Conservation (phyloP, 1,139 yeast genomes). For the Suhomyces bribrorum region DNA sequence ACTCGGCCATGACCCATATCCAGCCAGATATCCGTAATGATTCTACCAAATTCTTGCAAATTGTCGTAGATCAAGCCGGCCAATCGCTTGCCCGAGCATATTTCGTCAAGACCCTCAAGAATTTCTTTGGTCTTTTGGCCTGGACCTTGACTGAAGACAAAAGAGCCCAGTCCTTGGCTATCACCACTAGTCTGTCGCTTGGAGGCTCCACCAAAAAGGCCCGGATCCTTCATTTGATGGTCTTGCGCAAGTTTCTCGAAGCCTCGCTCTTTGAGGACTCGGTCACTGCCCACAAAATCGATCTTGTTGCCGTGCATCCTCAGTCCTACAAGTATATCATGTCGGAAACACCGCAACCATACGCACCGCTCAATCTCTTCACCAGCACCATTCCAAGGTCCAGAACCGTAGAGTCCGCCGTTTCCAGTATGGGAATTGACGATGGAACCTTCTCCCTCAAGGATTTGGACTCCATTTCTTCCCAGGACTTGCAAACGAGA, state of each 20-base stretch:
- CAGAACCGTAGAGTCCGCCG: conserved; percentile 7
- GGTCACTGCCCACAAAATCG: conserved; percentile 7
- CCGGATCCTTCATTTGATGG: conserved; percentile 44
- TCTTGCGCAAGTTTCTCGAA: conserved; percentile 43
- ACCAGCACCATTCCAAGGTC: conserved; percentile 33
- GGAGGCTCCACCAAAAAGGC: conserved; percentile 43
- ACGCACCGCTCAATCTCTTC: conserved; percentile 57
- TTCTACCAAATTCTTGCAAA: conserved; percentile 61
- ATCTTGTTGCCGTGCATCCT: conserved; percentile 36
- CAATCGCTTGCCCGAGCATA: conserved; percentile 55
- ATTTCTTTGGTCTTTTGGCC: conserved; percentile 58
- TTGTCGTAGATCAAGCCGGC: conserved; percentile 50
- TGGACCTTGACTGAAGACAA: conserved; percentile 56
- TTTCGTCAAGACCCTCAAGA: conserved; percentile 60
- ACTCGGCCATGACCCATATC: conserved; percentile 94
- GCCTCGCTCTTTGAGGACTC: conserved; percentile 35
- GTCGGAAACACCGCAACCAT: conserved; percentile 62
- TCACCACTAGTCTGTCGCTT: conserved; percentile 45
- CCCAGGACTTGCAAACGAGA: conserved; percentile 67
- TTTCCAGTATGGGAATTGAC: conserved; percentile 14
- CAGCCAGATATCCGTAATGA: conserved; percentile 70
- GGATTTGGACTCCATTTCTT: conserved; percentile 37
- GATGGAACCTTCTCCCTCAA: conserved; percentile 31
- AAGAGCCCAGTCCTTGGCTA: conserved; percentile 46
- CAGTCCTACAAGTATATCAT: conserved; percentile 52